Conservation (phyloP, 2,329 filamentous ascomycete species). For the Microdochium paspali region DNA sequence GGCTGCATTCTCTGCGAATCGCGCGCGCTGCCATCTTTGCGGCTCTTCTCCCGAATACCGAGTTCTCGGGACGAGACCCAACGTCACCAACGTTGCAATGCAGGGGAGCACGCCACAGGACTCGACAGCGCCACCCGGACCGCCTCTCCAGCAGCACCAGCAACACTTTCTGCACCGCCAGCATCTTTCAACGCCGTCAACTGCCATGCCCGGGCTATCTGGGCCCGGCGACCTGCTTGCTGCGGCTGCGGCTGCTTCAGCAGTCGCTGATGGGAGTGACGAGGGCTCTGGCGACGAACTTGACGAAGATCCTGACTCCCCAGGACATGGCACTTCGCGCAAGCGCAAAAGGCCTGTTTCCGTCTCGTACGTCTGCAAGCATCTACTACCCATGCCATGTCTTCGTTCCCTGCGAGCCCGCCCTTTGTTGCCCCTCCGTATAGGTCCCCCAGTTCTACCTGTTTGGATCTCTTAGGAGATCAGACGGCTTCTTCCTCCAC, state of each 20-base stretch:
- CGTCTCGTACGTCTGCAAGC: conserved; percentile 39
- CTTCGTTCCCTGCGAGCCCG: conserved; percentile 4
- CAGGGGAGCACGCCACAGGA: background rate
- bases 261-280: background rate
- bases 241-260: background rate
- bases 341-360: conserved; percentile 54
- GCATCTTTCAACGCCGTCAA: background rate
- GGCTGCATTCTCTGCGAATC: too few relatives aligned
- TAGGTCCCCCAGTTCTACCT: background rate
- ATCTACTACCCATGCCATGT: conserved; percentile 5
- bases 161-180: background rate
- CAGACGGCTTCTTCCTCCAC: too few relatives aligned
- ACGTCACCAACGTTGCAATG: background rate
- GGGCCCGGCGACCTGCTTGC: background rate
- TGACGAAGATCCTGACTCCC: conserved; percentile 32
- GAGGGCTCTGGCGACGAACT: conserved; percentile 40
- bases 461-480: background rate
- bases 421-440: background rate
- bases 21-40: too few relatives aligned
- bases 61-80: too few relatives aligned
- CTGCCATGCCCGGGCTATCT: background rate
- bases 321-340: conserved; percentile 17
- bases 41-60: too few relatives aligned
- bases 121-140: background rate
- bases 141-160: background rate